A percentile compares a stretch with the other conserved stretches of the same genome.
Conservation (phyloP, 805 yeast species). For the Zygosaccharomyces lentus region DNA sequence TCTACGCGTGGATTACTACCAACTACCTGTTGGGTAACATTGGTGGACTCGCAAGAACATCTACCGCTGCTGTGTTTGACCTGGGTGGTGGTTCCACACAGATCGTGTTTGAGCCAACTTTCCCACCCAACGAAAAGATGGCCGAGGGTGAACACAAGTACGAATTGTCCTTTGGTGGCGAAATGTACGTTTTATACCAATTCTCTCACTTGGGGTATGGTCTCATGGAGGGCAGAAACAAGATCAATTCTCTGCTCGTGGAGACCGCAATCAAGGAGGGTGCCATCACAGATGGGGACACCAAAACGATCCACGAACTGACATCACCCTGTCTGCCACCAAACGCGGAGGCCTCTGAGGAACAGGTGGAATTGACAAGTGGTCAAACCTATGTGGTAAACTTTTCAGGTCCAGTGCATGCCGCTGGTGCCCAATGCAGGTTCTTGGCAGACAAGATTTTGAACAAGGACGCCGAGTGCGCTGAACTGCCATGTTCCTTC, state of each 20-base stretch:
- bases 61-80: conserved; percentile 96
- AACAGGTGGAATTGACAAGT: conserved; percentile 52
- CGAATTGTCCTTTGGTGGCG: conserved; percentile 72
- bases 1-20: conserved; percentile 97
- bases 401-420: conserved; percentile 58
- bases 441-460: conserved; percentile 74
- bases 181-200: conserved; percentile 80
- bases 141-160: conserved; percentile 86
- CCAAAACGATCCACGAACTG: conserved; percentile 44
- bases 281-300: conserved; percentile 37
- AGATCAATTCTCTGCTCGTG: conserved; percentile 66
- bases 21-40: conserved; percentile 91
- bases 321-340: conserved; percentile 89
- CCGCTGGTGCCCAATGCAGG: conserved; percentile 84
- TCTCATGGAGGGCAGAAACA: conserved; percentile 87
- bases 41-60: conserved; percentile 63
- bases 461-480: conserved; percentile 78
- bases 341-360: conserved; percentile 53
- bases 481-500: conserved; percentile 81
- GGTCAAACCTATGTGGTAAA: conserved; percentile 48
- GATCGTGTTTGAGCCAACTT: conserved; percentile 94
- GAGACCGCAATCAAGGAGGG: conserved; percentile 43
- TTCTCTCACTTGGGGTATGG: conserved; percentile 96
- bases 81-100: conserved; percentile 99
- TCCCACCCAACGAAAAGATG: conserved; percentile 57